These are phyloP conservation scores for Aspergillus asperescens DNA, from an alignment of 495 filamentous ascomycete species.

Conservation along the genomic window DNA sequence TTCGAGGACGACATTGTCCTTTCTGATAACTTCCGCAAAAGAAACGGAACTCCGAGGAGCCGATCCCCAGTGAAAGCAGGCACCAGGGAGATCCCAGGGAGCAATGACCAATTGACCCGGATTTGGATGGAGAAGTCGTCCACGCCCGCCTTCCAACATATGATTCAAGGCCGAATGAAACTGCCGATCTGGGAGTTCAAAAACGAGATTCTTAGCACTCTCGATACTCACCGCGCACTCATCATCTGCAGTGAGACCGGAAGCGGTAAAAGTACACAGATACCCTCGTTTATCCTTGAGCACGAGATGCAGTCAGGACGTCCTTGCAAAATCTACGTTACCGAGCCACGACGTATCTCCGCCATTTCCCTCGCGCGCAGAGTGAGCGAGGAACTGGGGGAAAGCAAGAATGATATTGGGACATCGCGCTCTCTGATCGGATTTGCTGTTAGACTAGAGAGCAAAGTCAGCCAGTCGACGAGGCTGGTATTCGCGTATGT, in stretches of 20 bases:
- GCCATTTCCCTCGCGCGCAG: slow-evolving; percentile 86
- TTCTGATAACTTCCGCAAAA: slow-evolving; percentile 56
- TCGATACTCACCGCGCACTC: slow-evolving; percentile 71
- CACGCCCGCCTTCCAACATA: slow-evolving; percentile 47
- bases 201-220: slow-evolving; percentile 63
- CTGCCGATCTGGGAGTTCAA: slow-evolving; percentile 88
- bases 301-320: slow-evolving; percentile 75
- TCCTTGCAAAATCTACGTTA: slow-evolving; percentile 87
- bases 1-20: slow-evolving; percentile 70
- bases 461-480: slow-evolving; percentile 73
- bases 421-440: slow-evolving; percentile 80
- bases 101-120: slow-evolving; percentile 49
- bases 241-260: slow-evolving; percentile 96
- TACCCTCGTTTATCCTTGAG: slow-evolving; percentile 87
- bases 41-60: slow-evolving; percentile 52
- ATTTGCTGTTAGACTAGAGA: slow-evolving; percentile 89
- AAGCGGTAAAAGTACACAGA: slow-evolving; percentile 95
- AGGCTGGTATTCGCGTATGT: slow-evolving; percentile 75
- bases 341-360: slow-evolving; percentile 93
- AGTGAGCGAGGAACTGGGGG: slow-evolving; percentile 91
- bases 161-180: slow-evolving; percentile 55
- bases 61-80: slow-evolving; percentile 33
- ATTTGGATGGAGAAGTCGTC: slow-evolving; percentile 68
- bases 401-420: slow-evolving; percentile 73
- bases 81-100: slow-evolving; percentile 37